Evolutionary conservation across 495 filamentous ascomycete genomes (phyloP), one percentile per base, ranked within the genome.

Genomic region (Penicillium samsonianum): DNA sequence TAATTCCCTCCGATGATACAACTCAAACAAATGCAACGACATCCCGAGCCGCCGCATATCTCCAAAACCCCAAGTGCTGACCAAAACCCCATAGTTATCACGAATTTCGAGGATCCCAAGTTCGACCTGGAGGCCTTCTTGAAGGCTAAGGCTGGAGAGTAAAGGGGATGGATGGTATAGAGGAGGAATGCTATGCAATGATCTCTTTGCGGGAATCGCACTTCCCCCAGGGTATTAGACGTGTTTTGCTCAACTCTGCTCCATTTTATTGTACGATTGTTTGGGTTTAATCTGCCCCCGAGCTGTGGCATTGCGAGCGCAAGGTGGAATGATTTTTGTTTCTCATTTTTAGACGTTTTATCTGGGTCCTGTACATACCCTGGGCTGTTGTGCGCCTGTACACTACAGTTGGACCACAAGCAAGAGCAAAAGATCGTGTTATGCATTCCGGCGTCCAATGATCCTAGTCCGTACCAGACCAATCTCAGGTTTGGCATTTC

Each of bases 111-210:
- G 58, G 86, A 92, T 70, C 82, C 90, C 61, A 86, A 87, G 62
- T 98, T 97, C 79, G 91, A 98, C 71, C 79, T 97, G 51, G 92
- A 96, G 78, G 85, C 87, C 45, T 92, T 84, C 74, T 68, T 96
- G 68, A 85, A 86, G 58, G 75, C 82, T 62, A 80, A 91, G 62
- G 77, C 79, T 42, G 79, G 79, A 53, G 77, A 83, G 69, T 82
- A 76, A 71, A 76, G 47, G 38, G 19, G 20, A 60, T 61, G 56
- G 50, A 61, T 69, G 45, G 47, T 59, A 66, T 64, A 72, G 62
- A 65, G 64, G 60, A 67, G 67, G 67, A 67, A 69, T 64, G 65
- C 62, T 65, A 66, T 65, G 68, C 72, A 63, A 53, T 64, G 48
- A 62, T 73, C 59, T 67, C 58, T 64, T 64, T 70, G 64, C 67